Conservation (phyloP, 2,329 filamentous ascomycete species). For the Kalmusia sp. region DNA sequence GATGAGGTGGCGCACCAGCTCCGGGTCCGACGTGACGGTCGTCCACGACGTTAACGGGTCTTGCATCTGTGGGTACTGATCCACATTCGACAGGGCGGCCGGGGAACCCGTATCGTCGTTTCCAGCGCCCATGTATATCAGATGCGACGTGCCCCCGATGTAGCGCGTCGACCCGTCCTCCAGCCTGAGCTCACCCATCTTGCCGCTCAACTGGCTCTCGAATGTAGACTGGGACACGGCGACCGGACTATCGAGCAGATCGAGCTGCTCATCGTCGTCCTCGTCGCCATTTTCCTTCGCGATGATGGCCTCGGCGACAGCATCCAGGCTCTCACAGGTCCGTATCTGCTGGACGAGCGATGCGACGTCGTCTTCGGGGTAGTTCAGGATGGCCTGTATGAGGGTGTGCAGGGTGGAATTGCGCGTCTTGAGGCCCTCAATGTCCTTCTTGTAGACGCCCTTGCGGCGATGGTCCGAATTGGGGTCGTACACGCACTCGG, state of each 20-base stretch:
- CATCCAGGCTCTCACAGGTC: constrained; percentile 77
- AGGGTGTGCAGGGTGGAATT: constrained; percentile 91
- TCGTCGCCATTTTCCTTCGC: constrained; percentile 59
- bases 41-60: constrained; percentile 88
- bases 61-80: constrained; percentile 61
- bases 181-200: constrained; percentile 89
- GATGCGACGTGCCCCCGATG: constrained; percentile 91
- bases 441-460: constrained; percentile 94
- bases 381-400: constrained; percentile 90
- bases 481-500: constrained; percentile 91
- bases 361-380: constrained; percentile 83
- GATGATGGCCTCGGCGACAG: constrained; percentile 66
- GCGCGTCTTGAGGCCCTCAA: constrained; percentile 84
- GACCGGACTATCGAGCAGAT: constrained; percentile 39
- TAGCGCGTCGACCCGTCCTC: constrained; percentile 89
- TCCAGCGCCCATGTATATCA: constrained; percentile 72
- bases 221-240: constrained; percentile 53
- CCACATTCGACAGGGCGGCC: constrained; percentile 48
- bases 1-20: constrained; percentile 83
- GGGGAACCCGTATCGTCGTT: constrained; percentile 39
- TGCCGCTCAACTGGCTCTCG: constrained; percentile 85
- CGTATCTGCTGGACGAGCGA: constrained; percentile 85
- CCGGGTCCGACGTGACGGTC: constrained; percentile 77
- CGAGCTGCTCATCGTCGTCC: constrained; percentile 51
- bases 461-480: constrained; percentile 96